Base-by-base conservation (phyloP, 2,329 filamentous ascomycete genomes). In the Aspergillus japonicus region DNA sequence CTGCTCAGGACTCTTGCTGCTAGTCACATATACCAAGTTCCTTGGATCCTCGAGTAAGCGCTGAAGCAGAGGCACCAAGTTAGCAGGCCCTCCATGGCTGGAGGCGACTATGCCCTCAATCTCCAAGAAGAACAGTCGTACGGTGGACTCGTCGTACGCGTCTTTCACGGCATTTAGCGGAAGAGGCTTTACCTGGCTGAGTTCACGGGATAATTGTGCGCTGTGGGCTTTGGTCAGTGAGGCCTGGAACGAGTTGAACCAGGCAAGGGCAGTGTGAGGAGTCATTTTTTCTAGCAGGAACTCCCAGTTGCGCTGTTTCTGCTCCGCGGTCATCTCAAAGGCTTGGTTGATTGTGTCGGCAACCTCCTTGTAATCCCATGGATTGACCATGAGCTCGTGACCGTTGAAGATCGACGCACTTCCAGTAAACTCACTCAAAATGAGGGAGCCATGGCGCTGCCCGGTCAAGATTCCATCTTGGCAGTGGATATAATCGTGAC, bases 381-480 rank as follows among this genome's bases (percentile, higher is more conserved):
- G 94, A 70, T 98, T 98, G 69, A 97, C 89, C 0, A 90, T 85
- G 16, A 97, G 82, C 65, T 95, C 89, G 57, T 91, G 85, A 33
- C 88, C 87, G 16, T 85, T 85, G 69, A 97, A 96, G 2, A 97
- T 84, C 0, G 90, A 90, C 1, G 93, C 88, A 59, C 92, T 96
- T 19, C 94, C 94, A 1, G 93, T 96, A 71, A 98, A 98, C 73
- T 98, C 94, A 63, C 91, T 96, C 57, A 97, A 79, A 62, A 98
- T 96, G 33, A 98, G 82, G 1, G 92, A 92, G 2, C 91, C 91
- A 70, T 95, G 86, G 76, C 90, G 92, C 78, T 92, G 92, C 48
- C 87, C 80, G 2, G 81, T 78, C 57, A 85, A 79, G 64, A 84
- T 84, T 47, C 92, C 92, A 69, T 97, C 94, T 73, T 98, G 94